Conservation (phyloP, 2,329 filamentous ascomycete genomes). For the Alternaria hordeiaustralica region DNA sequence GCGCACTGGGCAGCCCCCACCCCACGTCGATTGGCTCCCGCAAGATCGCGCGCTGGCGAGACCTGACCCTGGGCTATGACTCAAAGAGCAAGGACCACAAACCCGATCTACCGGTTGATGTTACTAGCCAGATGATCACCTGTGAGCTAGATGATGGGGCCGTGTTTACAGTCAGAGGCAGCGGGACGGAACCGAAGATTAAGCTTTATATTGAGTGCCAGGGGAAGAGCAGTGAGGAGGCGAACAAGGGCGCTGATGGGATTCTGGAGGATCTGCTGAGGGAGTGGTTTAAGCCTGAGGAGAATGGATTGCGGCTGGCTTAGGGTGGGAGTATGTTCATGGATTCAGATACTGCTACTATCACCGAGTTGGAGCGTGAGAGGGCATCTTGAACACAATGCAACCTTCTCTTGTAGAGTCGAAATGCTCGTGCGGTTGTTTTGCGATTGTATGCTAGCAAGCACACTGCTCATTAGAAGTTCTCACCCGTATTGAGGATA, state of each 20-base stretch:
- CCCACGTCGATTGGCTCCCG: conserved; percentile 58
- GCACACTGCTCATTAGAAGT: no score
- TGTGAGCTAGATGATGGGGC: conserved; percentile 63
- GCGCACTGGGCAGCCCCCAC: conserved; percentile 52
- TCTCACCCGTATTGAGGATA: background rate
- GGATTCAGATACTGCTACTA: background rate
- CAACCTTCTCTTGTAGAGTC: background rate
- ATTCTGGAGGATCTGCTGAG: conserved; percentile 55
- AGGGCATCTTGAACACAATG: background rate
- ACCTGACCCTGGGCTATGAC: conserved; percentile 67
- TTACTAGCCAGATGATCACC: conserved; percentile 68
- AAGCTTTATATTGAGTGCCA: conserved; percentile 64
- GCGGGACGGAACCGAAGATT: conserved; percentile 71
- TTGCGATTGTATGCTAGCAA: background rate
- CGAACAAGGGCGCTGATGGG: conserved; percentile 53
- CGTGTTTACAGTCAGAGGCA: conserved; percentile 66
- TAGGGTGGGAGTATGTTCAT: background rate
- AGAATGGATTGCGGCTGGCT: conserved; percentile 45
- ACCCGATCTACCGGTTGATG: conserved; percentile 63
- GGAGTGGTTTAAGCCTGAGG: conserved; percentile 58
- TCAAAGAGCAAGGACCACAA: conserved; percentile 59
- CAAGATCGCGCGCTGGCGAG: conserved; percentile 64
- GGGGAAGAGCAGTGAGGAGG: conserved; percentile 50
- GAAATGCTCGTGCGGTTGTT: background rate
- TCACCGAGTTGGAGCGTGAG: no score